These are phyloP conservation scores for Xylaria sp. DNA, from an alignment of 495 filamentous ascomycete genomes.

Conservation along the genomic window DNA sequence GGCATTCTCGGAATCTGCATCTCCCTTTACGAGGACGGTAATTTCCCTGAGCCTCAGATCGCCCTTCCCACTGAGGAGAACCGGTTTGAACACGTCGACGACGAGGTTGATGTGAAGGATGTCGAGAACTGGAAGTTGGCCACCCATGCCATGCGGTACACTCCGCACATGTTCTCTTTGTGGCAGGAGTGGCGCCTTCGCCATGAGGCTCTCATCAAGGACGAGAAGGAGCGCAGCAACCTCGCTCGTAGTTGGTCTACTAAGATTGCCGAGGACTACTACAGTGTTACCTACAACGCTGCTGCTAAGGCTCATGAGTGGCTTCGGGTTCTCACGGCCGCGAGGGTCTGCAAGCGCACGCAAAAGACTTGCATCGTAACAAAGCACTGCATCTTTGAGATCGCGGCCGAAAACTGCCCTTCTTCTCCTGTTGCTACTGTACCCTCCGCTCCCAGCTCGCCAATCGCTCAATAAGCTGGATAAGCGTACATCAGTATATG, in stretches of 20 bases:
- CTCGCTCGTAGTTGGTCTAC: not conserved
- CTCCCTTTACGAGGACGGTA: not conserved
- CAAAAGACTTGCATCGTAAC: not conserved
- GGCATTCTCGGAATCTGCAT: constrained; percentile 7
- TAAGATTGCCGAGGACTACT: not conserved
- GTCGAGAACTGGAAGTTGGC: not conserved
- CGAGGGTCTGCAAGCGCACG: not conserved
- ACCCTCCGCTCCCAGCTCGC: too few relatives aligned
- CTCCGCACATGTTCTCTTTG: not conserved
- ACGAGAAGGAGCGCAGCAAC: not conserved
- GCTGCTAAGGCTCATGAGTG: not conserved
- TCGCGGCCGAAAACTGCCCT: not conserved
- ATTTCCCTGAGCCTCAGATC: not conserved
- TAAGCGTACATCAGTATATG: not conserved
- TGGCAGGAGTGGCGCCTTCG: constrained; percentile 6
- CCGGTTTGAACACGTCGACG: not conserved
- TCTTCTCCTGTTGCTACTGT: not conserved
- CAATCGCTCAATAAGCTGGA: too few relatives aligned
- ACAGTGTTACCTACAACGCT: not conserved
- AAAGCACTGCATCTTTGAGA: not conserved
- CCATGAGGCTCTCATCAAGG: not conserved
- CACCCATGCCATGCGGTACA: not conserved
- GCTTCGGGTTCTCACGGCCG: not conserved
- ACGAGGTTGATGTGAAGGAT: too few relatives aligned
- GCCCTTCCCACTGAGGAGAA: not conserved